A percentile compares a stretch with the other conserved stretches of the same genome.
Conservation (phyloP, 352 stramenopile genomes). For the Pythium biforme region DNA sequence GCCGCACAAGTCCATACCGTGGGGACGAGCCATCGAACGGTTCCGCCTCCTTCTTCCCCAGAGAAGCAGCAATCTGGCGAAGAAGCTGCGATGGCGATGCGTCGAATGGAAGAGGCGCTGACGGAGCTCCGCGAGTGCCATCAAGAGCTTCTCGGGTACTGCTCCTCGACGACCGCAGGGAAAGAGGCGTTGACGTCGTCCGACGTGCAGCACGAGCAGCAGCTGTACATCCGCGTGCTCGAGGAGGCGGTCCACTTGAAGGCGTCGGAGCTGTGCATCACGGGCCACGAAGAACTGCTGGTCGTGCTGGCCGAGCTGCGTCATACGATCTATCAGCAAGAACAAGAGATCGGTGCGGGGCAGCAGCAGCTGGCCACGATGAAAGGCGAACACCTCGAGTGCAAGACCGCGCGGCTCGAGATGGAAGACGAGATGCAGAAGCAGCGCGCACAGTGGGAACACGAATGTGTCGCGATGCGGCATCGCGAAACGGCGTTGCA, state of each 20-base stretch:
- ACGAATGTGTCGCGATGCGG: constrained; percentile 21
- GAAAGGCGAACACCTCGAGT: constrained; percentile 17
- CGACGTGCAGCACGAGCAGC: constrained; percentile 38
- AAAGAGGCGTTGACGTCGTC: not conserved
- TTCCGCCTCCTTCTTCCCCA: not conserved
- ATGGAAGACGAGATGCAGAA: constrained; percentile 11
- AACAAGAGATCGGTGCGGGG: constrained; percentile 44
- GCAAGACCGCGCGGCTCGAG: constrained; percentile 14
- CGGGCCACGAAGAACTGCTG: constrained; percentile 73
- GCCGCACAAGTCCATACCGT: not conserved
- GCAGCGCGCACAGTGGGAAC: constrained; percentile 10
- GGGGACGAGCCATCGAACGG: too few relatives aligned
- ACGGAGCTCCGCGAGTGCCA: constrained; percentile 42
- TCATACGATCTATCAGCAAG: constrained; percentile 75
- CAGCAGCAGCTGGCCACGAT: constrained; percentile 5
- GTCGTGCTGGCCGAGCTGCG: constrained; percentile 72
- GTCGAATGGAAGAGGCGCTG: constrained; percentile 41
- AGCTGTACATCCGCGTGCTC: constrained; percentile 70
- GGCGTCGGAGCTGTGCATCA: constrained; percentile 61
- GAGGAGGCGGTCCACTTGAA: constrained; percentile 78
- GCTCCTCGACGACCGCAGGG: not conserved
- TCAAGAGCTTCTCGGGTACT: constrained; percentile 22
- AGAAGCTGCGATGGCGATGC: constrained; percentile 33
- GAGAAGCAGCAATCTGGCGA: constrained; percentile 4
- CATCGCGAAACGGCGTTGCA: constrained; percentile 34